Evolutionary conservation across 805 yeast species (phyloP).

Genomic region (Metschnikowia rubicola): DNA sequence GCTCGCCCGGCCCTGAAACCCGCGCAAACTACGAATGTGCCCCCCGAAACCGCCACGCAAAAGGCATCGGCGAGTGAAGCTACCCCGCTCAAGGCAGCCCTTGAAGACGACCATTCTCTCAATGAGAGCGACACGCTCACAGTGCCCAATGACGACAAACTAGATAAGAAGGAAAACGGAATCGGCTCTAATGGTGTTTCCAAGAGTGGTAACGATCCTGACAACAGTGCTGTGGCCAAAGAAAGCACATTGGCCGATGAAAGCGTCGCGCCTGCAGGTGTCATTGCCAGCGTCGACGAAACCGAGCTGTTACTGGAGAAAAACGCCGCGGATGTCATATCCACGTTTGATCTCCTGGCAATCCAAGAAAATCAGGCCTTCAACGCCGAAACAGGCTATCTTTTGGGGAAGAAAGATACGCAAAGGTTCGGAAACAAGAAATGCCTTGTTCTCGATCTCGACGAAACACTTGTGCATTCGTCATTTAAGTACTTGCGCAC

Average conservation of each 20-base stretch:
- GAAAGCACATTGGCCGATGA: not conserved
- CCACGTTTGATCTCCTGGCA: slow-evolving; percentile 51
- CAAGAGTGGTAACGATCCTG: not conserved
- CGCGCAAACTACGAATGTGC: too few species aligned
- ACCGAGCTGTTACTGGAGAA: slow-evolving; percentile 3
- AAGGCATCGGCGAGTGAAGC: too few species aligned
- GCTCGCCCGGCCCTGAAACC: too few species aligned
- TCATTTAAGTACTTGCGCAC: slow-evolving; percentile 87
- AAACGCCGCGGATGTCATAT: slow-evolving; percentile 21
- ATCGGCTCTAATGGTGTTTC: not conserved
- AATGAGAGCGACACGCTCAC: slow-evolving; percentile 43
- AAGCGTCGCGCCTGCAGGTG: not conserved
- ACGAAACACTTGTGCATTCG: slow-evolving; percentile 94
- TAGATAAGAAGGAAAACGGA: not conserved
- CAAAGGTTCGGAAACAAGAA: slow-evolving; percentile 58
- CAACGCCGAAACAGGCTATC: slow-evolving; percentile 58
- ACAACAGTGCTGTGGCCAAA: not conserved
- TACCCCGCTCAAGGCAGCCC: slow-evolving; percentile 18
- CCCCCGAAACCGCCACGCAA: too few species aligned
- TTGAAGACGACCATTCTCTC: slow-evolving; percentile 37
- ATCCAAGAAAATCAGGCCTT: slow-evolving; percentile 70
- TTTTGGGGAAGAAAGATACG: slow-evolving; percentile 55
- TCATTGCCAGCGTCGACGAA: not conserved
- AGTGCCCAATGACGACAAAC: slow-evolving; percentile 31
- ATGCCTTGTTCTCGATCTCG: slow-evolving; percentile 87